Evolutionary conservation across 2,329 filamentous ascomycete genomes (phyloP), one percentile per base, ranked within the genome.

Genomic region (Ophiostoma sp.): DNA sequence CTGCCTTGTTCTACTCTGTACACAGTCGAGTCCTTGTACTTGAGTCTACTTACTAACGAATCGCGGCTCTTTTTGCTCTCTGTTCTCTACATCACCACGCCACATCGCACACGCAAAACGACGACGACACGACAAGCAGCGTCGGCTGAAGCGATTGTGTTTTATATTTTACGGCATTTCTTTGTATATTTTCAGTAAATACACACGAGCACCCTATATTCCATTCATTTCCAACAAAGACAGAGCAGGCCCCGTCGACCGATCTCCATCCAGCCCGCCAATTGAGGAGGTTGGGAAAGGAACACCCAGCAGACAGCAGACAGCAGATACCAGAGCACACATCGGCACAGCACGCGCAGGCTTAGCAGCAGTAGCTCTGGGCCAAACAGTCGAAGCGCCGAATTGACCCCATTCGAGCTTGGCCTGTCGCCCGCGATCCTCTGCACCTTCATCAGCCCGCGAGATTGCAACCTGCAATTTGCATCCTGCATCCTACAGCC

Each of bases 271-370:
- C 41, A 33, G 11, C n/a, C 52, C 23, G 52, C 68, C 70, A 71
- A 67, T 69, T 67, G 31, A 71, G 68, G 70, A 69, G 67, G 70
- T 65, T 71, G 67, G 70, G 70, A 69, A 44, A 69, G 60, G 17
- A 54, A 67, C 54, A 54, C 35, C 44, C 27, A 17, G 27, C 35
- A 52, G 7, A 48, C 57, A 35, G 13, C 52, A 54, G n/a, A n/a
- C 15, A 44, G n/a, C 39, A 52, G 36, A 23, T 44, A 62, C 15
- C 4, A 66, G 11, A 69, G 41, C 41, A 7, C 31, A 23, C 17
- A 27, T 13, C 20, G n/a, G 17, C n/a, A 57, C 10, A 57, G 23
- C n/a, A 57, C n/a, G 44, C 44, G 44, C 44, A 17, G 44, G 17
- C 17, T 11, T 20, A 48, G 44, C 44, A 48, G 44, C 44, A 48